Percentiles rank a stretch among this genome's conserved stretches.
phyloP scores from a whole-genome alignment of 176 grass and related monocot species.

The Carex kokanica region DNA sequence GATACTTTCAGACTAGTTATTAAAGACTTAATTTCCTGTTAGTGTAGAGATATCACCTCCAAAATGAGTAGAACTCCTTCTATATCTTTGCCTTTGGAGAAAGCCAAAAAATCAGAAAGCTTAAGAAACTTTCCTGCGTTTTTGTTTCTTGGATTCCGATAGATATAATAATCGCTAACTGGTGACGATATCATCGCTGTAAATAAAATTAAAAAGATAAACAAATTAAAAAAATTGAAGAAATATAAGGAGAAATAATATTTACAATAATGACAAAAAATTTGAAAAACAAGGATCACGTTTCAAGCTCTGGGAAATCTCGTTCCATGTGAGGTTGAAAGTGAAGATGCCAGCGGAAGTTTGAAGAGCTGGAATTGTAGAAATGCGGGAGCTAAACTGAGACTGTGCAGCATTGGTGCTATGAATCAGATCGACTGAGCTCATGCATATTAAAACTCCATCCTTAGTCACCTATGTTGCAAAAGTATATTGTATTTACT shows the following conservation, averaged over 20 bases:
- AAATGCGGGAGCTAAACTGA: constrained; percentile 27
- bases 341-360: constrained; percentile 46
- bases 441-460: constrained; percentile 72
- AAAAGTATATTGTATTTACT: neutral
- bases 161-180: neutral
- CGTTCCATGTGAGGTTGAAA: constrained; percentile 71
- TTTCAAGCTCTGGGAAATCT: constrained; percentile 49
- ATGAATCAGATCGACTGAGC: constrained; percentile 48
- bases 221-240: neutral
- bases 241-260: neutral
- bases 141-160: constrained; percentile 55
- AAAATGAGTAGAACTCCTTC: constrained; percentile 63
- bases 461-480: constrained; percentile 55
- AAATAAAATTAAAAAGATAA: constrained; percentile 3
- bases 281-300: constrained; percentile 35
- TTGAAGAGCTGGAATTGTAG: constrained; percentile 33
- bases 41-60: constrained; percentile 43
- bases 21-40: neutral
- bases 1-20: neutral
- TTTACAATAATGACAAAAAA: neutral
- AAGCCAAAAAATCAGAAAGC: constrained; percentile 63
- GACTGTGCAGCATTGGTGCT: constrained; percentile 50
- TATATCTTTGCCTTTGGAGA: constrained; percentile 51
- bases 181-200: constrained; percentile 70
- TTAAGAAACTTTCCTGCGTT: constrained; percentile 53